Percentiles rank a stretch among this genome's conserved stretches.
These are phyloP conservation scores for Periconia digitata DNA, from an alignment of 2,329 filamentous ascomycete genomes.

Conservation along the genomic window DNA sequence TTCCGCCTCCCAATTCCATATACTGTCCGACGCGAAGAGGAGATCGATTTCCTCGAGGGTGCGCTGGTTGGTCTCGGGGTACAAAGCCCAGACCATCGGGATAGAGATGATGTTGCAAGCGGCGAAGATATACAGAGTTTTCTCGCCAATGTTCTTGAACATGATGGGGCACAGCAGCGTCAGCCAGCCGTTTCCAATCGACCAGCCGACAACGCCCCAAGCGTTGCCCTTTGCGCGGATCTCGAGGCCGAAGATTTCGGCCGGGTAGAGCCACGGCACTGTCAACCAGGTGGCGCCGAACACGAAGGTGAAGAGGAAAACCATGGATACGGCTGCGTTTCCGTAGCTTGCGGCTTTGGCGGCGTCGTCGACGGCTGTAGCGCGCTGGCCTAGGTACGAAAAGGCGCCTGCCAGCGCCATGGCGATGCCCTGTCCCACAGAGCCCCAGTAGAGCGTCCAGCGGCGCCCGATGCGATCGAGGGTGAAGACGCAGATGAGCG, in stretches of 20 bases:
- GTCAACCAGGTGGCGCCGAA: slow-evolving; percentile 67
- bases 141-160: slow-evolving; percentile 65
- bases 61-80: slow-evolving; percentile 72
- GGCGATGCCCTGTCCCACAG: slow-evolving; percentile 63
- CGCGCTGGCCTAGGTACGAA: slow-evolving; percentile 56
- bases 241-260: slow-evolving; percentile 73
- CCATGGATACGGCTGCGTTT: slow-evolving; percentile 68
- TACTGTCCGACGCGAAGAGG: slow-evolving; percentile 66
- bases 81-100: slow-evolving; percentile 71
- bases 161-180: slow-evolving; percentile 44
- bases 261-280: slow-evolving; percentile 62
- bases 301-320: slow-evolving; percentile 68
- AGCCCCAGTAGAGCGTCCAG: slow-evolving; percentile 71
- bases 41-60: slow-evolving; percentile 77
- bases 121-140: slow-evolving; percentile 74
- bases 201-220: slow-evolving; percentile 76
- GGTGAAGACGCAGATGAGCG: slow-evolving; percentile 69
- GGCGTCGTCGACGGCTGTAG: slow-evolving; percentile 49
- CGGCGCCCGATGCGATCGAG: slow-evolving; percentile 69
- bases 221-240: slow-evolving; percentile 74
- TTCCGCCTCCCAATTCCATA: slow-evolving; percentile 63
- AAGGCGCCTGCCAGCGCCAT: slow-evolving; percentile 70
- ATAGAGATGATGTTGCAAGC: slow-evolving; percentile 67
- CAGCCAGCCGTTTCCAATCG: slow-evolving; percentile 71
- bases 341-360: slow-evolving; percentile 56